A percentile compares a stretch with the other conserved stretches of the same genome.
These are phyloP conservation scores for Curvularia verruculosa DNA, from an alignment of 2,329 filamentous ascomycete species.

Conservation along the genomic window DNA sequence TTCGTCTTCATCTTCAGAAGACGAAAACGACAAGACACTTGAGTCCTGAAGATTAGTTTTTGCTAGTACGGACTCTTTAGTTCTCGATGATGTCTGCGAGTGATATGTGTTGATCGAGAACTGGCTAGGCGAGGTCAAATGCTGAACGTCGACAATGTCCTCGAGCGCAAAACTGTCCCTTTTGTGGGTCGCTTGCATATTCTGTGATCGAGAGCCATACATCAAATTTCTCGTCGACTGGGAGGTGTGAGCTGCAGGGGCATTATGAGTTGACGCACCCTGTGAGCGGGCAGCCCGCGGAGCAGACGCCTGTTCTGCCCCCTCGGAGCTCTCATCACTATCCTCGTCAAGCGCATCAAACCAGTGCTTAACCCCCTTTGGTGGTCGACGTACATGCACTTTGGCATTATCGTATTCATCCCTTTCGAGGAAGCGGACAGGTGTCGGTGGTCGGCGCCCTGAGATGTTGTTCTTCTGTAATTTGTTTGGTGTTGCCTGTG, in stretches of 20 bases:
- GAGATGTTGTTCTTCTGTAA: slow-evolving; percentile 32
- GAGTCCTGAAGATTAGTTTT: slow-evolving; percentile 46
- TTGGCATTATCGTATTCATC: slow-evolving; percentile 56
- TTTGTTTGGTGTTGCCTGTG: slow-evolving; percentile 24
- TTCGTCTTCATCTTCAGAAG: slow-evolving; percentile 48
- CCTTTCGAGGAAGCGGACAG: slow-evolving; percentile 37
- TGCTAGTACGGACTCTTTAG: slow-evolving; percentile 43
- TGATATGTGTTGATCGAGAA: slow-evolving; percentile 36
- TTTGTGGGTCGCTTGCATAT: slow-evolving; percentile 19
- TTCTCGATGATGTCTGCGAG: slow-evolving; percentile 37
- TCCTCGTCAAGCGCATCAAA: slow-evolving; percentile 56
- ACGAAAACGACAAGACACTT: slow-evolving; percentile 50
- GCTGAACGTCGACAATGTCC: slow-evolving; percentile 29
- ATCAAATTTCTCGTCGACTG: slow-evolving; percentile 9
- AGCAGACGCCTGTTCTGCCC: slow-evolving; percentile 19
- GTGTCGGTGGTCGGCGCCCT: slow-evolving; percentile 26
- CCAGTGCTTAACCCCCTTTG: slow-evolving; percentile 58
- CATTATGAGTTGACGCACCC: slow-evolving; percentile 24
- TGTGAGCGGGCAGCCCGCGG: slow-evolving; percentile 19
- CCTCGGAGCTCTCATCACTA: slow-evolving; percentile 41
- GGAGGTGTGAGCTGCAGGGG: slow-evolving; percentile 28
- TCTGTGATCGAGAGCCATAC: slow-evolving; percentile 21
- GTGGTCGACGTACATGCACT: slow-evolving; percentile 54
- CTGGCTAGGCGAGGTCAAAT: slow-evolving; percentile 39
- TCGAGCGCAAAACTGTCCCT: slow-evolving; percentile 31